phyloP scores from a whole-genome alignment of 176 grass and related monocot genomes.

The Lolium rigidum region DNA sequence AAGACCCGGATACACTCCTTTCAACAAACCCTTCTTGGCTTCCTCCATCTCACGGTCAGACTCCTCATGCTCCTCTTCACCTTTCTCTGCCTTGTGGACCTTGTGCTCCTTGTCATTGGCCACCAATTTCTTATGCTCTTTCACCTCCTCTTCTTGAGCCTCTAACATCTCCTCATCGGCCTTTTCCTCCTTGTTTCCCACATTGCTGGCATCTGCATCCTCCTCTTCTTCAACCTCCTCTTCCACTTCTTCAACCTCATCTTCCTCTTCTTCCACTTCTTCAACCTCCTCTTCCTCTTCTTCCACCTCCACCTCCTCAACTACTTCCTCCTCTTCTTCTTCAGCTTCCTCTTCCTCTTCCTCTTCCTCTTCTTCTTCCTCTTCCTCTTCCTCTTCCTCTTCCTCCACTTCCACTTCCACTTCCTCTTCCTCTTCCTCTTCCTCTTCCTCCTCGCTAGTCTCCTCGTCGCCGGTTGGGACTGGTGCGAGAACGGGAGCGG shows the following conservation, averaged over 20 bases:
- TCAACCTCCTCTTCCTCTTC: not conserved
- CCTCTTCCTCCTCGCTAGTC: not conserved
- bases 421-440: not conserved
- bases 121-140: not conserved
- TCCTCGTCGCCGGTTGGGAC: not conserved
- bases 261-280: not conserved
- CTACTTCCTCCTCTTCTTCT: not conserved
- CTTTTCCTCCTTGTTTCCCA: not conserved
- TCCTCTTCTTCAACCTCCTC: not conserved
- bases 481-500: not conserved
- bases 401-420: not conserved
- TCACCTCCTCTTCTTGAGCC: not conserved
- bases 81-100: not conserved
- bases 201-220: constrained; percentile 9
- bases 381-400: not conserved
- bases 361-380: not conserved
- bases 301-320: not conserved
- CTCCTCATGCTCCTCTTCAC: not conserved
- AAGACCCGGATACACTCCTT: not conserved
- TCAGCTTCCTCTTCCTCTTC: not conserved
- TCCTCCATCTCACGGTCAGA: not conserved
- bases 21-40: not conserved
- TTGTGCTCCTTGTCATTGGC: not conserved
- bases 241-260: not conserved
- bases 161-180: not conserved